phyloP scores from a whole-genome alignment of 768 basidiomycete species.

The Scleroderma bovista region DNA sequence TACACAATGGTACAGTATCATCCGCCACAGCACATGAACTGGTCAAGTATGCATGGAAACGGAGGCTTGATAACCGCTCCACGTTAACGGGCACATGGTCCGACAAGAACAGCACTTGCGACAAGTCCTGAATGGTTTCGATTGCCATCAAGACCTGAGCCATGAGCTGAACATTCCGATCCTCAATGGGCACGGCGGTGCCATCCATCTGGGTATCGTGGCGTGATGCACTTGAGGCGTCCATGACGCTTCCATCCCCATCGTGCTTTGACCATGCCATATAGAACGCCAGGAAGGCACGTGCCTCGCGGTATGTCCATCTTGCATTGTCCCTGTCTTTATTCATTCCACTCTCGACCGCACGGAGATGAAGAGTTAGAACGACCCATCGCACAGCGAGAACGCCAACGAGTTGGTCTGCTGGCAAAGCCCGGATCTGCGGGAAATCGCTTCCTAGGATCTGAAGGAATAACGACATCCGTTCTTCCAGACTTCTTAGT shows the following conservation, averaged over 20 bases:
- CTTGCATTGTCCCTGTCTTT: constrained; percentile 61
- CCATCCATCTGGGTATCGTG: not conserved
- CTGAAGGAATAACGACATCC: constrained; percentile 51
- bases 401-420: constrained; percentile 43
- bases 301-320: constrained; percentile 64
- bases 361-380: constrained; percentile 43
- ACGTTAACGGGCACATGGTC: constrained; percentile 41
- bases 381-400: constrained; percentile 63
- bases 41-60: constrained; percentile 52
- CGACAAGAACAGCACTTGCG: constrained; percentile 55
- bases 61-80: constrained; percentile 51
- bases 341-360: constrained; percentile 40
- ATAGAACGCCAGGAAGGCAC: constrained; percentile 53
- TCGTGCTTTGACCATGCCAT: constrained; percentile 8
- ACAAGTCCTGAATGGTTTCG: constrained; percentile 55
- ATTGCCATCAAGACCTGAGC: constrained; percentile 59
- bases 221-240: not conserved
- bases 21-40: constrained; percentile 16
- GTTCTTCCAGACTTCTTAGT: constrained; percentile 43
- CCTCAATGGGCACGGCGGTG: constrained; percentile 32
- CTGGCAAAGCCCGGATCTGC: constrained; percentile 41
- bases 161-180: constrained; percentile 62
- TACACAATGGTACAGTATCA: constrained; percentile 22
- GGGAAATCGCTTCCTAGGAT: constrained; percentile 50
- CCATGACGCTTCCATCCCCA: constrained; percentile 8